A percentile compares a stretch with the other conserved stretches of the same genome.
These are phyloP conservation scores for Termitomyces bulborhizus DNA, from an alignment of 768 basidiomycete genomes.

Conservation along the genomic window DNA sequence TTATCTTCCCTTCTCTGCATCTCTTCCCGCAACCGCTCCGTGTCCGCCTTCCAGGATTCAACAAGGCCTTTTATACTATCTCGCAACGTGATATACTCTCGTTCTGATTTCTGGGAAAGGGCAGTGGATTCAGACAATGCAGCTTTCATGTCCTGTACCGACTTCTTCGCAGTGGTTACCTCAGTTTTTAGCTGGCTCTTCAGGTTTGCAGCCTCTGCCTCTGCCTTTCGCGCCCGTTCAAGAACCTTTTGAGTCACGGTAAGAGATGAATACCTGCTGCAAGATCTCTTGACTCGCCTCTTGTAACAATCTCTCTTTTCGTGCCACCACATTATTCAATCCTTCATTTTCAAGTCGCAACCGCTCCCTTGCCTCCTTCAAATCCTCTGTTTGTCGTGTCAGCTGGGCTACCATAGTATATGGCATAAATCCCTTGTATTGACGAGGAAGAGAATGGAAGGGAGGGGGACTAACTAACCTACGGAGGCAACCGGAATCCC, in stretches of 20 bases:
- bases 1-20: constrained; percentile 71
- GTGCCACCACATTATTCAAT: constrained; percentile 79
- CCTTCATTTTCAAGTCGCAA: constrained; percentile 82
- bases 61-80: constrained; percentile 71
- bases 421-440: constrained; percentile 18
- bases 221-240: constrained; percentile 82
- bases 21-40: constrained; percentile 65
- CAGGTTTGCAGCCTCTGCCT: constrained; percentile 62
- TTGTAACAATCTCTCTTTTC: constrained; percentile 83
- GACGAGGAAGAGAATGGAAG: constrained; percentile 5
- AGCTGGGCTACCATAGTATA: constrained; percentile 48
- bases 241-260: constrained; percentile 44
- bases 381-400: constrained; percentile 80
- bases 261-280: neutral
- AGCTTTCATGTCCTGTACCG: constrained; percentile 75
- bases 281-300: constrained; percentile 45
- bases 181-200: constrained; percentile 73
- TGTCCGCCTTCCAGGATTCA: constrained; percentile 70
- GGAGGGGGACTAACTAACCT: constrained; percentile 48
- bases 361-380: constrained; percentile 83
- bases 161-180: constrained; percentile 65
- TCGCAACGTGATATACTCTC: constrained; percentile 75
- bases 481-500: constrained; percentile 76
- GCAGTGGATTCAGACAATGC: constrained; percentile 69
- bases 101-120: constrained; percentile 72